These are phyloP conservation scores for Geranium brycei DNA, from an alignment of 345 rosid genomes.

Conservation along the genomic window DNA sequence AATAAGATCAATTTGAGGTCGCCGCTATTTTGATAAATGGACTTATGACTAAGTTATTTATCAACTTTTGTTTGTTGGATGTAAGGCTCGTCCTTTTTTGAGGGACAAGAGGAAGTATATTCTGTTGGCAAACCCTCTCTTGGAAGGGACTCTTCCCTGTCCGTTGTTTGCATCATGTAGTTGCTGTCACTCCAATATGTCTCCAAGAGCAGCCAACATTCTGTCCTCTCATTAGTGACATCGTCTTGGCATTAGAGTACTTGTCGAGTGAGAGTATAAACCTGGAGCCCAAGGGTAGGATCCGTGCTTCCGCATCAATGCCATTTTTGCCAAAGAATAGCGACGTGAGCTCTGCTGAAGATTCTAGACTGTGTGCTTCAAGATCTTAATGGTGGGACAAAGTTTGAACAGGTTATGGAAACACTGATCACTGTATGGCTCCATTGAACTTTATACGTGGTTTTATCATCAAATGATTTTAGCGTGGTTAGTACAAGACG, in stretches of 20 bases:
- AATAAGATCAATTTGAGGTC: too few species aligned
- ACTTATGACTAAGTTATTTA: too few species aligned
- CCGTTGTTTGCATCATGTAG: conserved; percentile 74
- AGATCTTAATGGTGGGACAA: too few species aligned
- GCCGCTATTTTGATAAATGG: background rate
- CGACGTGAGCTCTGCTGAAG: too few species aligned
- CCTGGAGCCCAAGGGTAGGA: conserved; percentile 13
- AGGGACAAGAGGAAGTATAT: conserved; percentile 66
- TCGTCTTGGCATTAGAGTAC: conserved; percentile 77
- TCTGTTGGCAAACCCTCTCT: conserved; percentile 55
- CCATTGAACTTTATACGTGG: too few species aligned
- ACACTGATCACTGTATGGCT: too few species aligned
- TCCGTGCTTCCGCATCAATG: conserved; percentile 9
- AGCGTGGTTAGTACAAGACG: too few species aligned
- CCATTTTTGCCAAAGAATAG: conserved; percentile 5
- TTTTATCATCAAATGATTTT: too few species aligned
- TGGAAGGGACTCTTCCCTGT: conserved; percentile 60
- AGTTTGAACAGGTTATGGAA: too few species aligned
- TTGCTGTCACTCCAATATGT: conserved; percentile 86
- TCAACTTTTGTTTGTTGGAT: conserved; percentile 3
- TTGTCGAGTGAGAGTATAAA: conserved; percentile 31
- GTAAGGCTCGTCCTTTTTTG: conserved; percentile 57
- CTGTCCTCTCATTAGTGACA: conserved; percentile 71
- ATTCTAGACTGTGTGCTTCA: too few species aligned
- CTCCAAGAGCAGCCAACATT: conserved; percentile 80